Evolutionary conservation across 371 early-diverging fungal genomes (phyloP).

Genomic region (Mortierella sp.): DNA sequence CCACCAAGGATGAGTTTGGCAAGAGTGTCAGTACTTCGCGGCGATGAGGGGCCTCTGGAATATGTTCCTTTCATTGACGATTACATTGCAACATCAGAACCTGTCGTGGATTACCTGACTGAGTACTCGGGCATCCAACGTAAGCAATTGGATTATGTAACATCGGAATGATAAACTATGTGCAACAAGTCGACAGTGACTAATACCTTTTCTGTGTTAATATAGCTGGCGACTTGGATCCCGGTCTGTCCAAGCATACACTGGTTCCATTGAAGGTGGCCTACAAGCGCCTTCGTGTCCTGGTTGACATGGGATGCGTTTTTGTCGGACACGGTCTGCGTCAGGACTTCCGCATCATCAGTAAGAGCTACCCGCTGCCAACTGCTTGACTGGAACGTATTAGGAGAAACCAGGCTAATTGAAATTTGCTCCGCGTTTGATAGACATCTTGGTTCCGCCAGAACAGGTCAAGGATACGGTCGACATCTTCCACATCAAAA

Average conservation of each 20-base stretch:
- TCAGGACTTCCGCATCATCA: slow-evolving; percentile 94
- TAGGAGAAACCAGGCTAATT: neutral
- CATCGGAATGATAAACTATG: neutral
- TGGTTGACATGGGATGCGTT: slow-evolving; percentile 90
- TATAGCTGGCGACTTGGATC: slow-evolving; percentile 85
- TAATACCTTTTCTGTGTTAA: neutral
- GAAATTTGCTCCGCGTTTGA: neutral
- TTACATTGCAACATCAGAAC: slow-evolving; percentile 87
- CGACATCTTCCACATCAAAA: slow-evolving; percentile 87
- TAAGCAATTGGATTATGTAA: slow-evolving; percentile 15
- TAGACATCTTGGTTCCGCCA: slow-evolving; percentile 88
- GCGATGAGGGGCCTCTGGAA: slow-evolving; percentile 75
- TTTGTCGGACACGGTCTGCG: slow-evolving; percentile 96
- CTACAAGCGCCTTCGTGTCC: slow-evolving; percentile 88
- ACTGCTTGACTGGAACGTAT: neutral
- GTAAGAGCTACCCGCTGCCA: slow-evolving; percentile 57
- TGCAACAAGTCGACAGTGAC: neutral
- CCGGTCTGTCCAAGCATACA: slow-evolving; percentile 74
- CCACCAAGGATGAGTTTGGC: slow-evolving; percentile 89
- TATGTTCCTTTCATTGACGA: slow-evolving; percentile 95
- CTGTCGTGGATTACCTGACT: slow-evolving; percentile 91
- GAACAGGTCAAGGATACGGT: slow-evolving; percentile 94
- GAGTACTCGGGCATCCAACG: slow-evolving; percentile 92
- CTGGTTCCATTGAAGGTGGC: slow-evolving; percentile 90
- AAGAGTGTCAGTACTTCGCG: slow-evolving; percentile 91